Conservation (phyloP, 352 stramenopile genomes). For the Phytophthora fragariaefolia region DNA sequence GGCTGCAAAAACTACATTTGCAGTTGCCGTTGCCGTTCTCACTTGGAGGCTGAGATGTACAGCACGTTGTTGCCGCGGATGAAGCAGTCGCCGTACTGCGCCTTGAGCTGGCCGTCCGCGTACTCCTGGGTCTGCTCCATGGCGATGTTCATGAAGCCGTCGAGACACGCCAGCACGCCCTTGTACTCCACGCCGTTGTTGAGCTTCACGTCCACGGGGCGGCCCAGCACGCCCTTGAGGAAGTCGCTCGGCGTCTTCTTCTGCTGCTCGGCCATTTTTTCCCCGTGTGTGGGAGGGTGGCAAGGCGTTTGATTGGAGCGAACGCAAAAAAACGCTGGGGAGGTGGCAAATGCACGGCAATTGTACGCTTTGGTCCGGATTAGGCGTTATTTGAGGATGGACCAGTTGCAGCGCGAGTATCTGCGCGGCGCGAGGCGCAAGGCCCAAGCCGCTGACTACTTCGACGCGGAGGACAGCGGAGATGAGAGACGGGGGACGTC, state of each 20-base stretch:
- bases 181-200: constrained; percentile 99
- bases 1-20: background rate
- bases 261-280: constrained; percentile 47
- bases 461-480: constrained; percentile 69
- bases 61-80: constrained; percentile 99
- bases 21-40: constrained; percentile 22
- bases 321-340: constrained; percentile 1
- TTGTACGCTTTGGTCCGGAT: background rate
- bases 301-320: constrained; percentile 21
- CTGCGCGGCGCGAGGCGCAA: constrained; percentile 64
- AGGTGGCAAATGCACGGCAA: too few relatives aligned
- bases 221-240: constrained; percentile 93
- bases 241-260: constrained; percentile 94
- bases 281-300: too few relatives aligned
- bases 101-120: constrained; percentile 98
- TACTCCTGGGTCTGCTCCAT: constrained; percentile 99
- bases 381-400: constrained; percentile 32
- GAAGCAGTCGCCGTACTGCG: constrained; percentile 99
- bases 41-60: constrained; percentile 89
- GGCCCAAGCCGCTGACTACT: constrained; percentile 58
- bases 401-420: constrained; percentile 62
- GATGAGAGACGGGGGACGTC: constrained; percentile 15
- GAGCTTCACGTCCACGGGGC: constrained; percentile 98
- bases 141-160: constrained; percentile 99
- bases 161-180: constrained; percentile 98